phyloP scores from a whole-genome alignment of 257 asterid species.

The Solanum peruvianum region DNA sequence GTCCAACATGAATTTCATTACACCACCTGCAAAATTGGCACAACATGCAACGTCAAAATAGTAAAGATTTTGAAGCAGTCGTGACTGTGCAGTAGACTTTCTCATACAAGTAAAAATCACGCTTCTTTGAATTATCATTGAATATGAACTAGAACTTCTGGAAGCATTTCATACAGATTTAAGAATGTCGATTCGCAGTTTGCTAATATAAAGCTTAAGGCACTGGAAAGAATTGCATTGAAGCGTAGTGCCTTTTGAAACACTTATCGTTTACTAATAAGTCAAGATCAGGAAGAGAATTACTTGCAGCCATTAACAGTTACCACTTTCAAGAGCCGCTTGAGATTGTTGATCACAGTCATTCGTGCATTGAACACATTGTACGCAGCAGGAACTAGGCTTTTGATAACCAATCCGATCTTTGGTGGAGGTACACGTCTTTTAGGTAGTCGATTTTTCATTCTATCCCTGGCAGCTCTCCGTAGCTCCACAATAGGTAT shows the following conservation, averaged over 20 bases:
- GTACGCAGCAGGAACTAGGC: slow-evolving; percentile 69
- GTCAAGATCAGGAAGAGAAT: slow-evolving; percentile 14
- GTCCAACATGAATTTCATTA: slow-evolving; percentile 81
- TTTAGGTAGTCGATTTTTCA: slow-evolving; percentile 55
- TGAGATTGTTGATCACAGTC: slow-evolving; percentile 69
- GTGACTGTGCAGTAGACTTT: background rate
- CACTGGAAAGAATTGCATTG: background rate
- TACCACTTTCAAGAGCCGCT: slow-evolving; percentile 77
- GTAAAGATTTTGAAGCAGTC: background rate
- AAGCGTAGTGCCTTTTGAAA: background rate
- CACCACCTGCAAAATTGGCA: slow-evolving; percentile 59
- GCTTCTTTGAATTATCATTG: background rate
- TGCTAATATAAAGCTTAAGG: background rate
- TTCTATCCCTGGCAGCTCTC: slow-evolving; percentile 79
- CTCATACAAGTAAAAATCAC: background rate
- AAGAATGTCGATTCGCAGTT: background rate
- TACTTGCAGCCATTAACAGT: slow-evolving; percentile 89
- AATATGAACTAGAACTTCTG: background rate
- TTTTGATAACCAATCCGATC: slow-evolving; percentile 62
- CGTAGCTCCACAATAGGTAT: slow-evolving; percentile 81
- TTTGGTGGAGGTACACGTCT: slow-evolving; percentile 70
- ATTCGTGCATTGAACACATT: slow-evolving; percentile 61
- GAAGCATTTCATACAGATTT: background rate
- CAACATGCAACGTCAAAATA: background rate
- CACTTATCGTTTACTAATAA: background rate